Base-by-base conservation (phyloP, 768 basidiomycete species). In the Sistotremastrum niveocremeum region DNA sequence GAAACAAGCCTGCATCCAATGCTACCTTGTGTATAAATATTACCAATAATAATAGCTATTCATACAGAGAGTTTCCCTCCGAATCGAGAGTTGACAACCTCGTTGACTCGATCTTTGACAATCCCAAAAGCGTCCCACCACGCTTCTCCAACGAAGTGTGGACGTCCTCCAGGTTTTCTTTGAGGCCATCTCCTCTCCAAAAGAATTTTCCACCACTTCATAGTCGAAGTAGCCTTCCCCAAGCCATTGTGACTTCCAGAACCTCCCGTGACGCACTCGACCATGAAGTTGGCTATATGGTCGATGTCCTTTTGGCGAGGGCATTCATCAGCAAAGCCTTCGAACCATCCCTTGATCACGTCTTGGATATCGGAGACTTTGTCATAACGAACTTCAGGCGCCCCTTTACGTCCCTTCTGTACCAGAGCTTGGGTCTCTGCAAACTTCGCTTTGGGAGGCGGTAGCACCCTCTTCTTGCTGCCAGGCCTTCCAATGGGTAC, bases 111-210 rank as follows among this genome's bases (percentile, higher is more conserved):
- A 8, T 54, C 65, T 63, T 81, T 85, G 2, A 87, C 77, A 32
- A 73, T 72, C 48, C 73, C 65, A 64, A 86, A 91, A 5, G 81
- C 74, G 43, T 63, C 67, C 89, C 88, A 93, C 90, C 89, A 93
- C 36, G 75, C 75, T 56, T 68, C 67, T 2, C 79, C 86, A 38
- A 83, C 68, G 8, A 37, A 46, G 46, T 62, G 53, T 60, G 84
- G 81, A 46, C 72, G 72, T 3, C 65, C 61, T 7, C 68, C 73
- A 20, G 20, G 20, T 20, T 20, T 20, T 2, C 20, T 20, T 20
- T 20, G 20, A 20, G 20, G 20, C 73, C 81, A 89, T 55, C 74
- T 61, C 49, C 79, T 64, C 53, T 80, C 65, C 53, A 88, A 59
- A 30, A 91, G 57, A 33, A 81, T 69, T 51, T 77, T 60, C 90